Percentiles rank a stretch among this genome's conserved stretches.
phyloP scores from a whole-genome alignment of 139 green algal species.

The Gonium pectorale region DNA sequence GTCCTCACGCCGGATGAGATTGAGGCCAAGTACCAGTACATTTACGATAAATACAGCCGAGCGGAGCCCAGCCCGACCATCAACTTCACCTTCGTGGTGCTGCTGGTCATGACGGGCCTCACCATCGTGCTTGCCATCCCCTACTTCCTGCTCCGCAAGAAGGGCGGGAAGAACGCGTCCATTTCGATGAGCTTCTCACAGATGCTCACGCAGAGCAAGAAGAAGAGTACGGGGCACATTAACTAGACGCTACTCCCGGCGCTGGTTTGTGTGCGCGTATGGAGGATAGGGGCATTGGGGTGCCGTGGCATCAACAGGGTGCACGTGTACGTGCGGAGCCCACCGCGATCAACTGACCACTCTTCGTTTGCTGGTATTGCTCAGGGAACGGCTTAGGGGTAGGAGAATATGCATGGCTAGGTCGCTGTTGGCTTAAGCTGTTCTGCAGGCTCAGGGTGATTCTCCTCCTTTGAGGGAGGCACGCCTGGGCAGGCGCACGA shows the following conservation, averaged over 20 bases:
- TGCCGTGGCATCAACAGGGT: no score
- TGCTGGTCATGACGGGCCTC: constrained; percentile 69
- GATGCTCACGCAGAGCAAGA: constrained; percentile 70
- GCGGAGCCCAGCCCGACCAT: constrained; percentile 67
- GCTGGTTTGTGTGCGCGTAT: neutral
- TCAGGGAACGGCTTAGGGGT: no score
- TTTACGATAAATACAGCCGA: constrained; percentile 64
- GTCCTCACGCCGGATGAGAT: constrained; percentile 66
- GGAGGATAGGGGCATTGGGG: no score
- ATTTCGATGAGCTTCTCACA: constrained; percentile 63
- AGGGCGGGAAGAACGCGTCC: constrained; percentile 28
- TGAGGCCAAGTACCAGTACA: constrained; percentile 62
- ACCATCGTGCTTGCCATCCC: constrained; percentile 72
- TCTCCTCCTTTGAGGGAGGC: no score
- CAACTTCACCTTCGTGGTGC: constrained; percentile 71
- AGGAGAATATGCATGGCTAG: no score
- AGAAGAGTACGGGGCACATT: constrained; percentile 71
- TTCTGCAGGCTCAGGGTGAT: no score
- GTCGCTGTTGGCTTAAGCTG: no score
- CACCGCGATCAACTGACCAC: no score
- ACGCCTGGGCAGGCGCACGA: no score
- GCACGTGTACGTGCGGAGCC: no score
- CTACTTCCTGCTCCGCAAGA: constrained; percentile 66
- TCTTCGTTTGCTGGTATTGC: no score
- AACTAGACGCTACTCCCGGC: constrained; percentile 33